Evolutionary conservation across 345 rosid genomes (phyloP), one percentile per base, ranked within the genome.

Genomic region (Xanthoceras sorbifolium): DNA sequence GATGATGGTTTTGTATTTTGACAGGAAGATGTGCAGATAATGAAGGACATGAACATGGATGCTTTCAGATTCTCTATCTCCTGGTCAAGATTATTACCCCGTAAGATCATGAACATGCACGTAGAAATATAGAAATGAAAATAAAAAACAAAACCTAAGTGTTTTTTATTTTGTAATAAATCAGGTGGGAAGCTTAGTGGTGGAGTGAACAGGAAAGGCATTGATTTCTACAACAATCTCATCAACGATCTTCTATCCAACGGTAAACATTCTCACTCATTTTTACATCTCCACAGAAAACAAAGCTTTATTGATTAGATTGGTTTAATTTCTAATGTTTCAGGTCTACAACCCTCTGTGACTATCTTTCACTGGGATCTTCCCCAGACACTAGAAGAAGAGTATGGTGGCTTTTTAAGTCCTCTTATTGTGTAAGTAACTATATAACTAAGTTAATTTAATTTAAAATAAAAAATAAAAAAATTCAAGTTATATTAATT

Each of bases 321-420:
- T n/a, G n/a, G n/a, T 17, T 59, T 10, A 59, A 8, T 59, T 59
- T 20, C 14, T n/a, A 0, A 59, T 59, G 12, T 1, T 18, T 17
- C 68, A 81, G 86, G 84, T 9, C 71, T 84, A 1, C 67, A 80
- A 31, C 84, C 86, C n/a, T 80, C 70, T 52, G 82, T 74, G 28
- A 84, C 86, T 18, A 1, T 84, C 32, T 80, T 70, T 64, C 82
- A 80, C 31, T 80, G 83, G 81, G 86, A 79, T 69, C 69, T 77
- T 28, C 86, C 86, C 3, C 86, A 80, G 57, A 75, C 81, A 20
- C 69, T 84, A 22, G 87, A 84, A 48, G 79, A 78, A 5, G 69
- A 73, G 9, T 84, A 84, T 15, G 78, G 74, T 32, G 84, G 84
- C 28, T 72, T 78, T 57, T 70, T 84, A 15, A 78, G 78, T 65